Evolutionary conservation across 805 yeast species (phyloP).

Genomic region (Clavispora fructus): DNA sequence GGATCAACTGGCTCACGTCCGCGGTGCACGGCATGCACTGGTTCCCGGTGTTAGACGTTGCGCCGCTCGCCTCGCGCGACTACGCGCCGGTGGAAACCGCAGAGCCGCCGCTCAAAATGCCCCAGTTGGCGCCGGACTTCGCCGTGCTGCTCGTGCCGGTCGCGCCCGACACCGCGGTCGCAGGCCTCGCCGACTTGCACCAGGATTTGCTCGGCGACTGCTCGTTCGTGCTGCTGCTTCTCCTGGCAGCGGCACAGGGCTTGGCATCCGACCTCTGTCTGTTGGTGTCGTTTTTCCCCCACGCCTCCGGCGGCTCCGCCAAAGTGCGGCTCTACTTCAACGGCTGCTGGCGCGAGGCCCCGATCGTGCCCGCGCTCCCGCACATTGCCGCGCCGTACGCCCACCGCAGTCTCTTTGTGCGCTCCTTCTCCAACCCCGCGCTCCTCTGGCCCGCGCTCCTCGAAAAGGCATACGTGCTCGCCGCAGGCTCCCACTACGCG

Average conservation of each 20-base stretch:
- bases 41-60: conserved; percentile 10
- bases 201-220: conserved; percentile 61
- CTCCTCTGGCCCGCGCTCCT: conserved; percentile 65
- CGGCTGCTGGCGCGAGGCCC: conserved; percentile 46
- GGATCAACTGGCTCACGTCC: conserved; percentile 14
- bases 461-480: conserved; percentile 69
- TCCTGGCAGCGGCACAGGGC: conserved; percentile 37
- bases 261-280: conserved; percentile 10
- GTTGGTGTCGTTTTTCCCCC: conserved; percentile 17
- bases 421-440: conserved; percentile 26
- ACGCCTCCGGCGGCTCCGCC: conserved; percentile 2
- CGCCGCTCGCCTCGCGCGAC: conserved; percentile 1
- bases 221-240: conserved; percentile 66
- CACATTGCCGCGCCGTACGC: conserved; percentile 12
- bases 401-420: conserved; percentile 27
- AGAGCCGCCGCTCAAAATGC: conserved; percentile 1
- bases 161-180: conserved; percentile 2
- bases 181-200: conserved; percentile 20
- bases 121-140: conserved; percentile 3
- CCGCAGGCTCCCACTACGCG: conserved; percentile 54
- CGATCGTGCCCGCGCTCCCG: conserved; percentile 46
- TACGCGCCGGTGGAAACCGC: conserved; percentile 4
- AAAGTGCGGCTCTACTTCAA: conserved; percentile 43
- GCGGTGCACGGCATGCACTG: conserved; percentile 10
- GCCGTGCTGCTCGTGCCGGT: background rate